Conservation (phyloP, 2,329 filamentous ascomycete genomes). For the Phyllosticta citriasiana region DNA sequence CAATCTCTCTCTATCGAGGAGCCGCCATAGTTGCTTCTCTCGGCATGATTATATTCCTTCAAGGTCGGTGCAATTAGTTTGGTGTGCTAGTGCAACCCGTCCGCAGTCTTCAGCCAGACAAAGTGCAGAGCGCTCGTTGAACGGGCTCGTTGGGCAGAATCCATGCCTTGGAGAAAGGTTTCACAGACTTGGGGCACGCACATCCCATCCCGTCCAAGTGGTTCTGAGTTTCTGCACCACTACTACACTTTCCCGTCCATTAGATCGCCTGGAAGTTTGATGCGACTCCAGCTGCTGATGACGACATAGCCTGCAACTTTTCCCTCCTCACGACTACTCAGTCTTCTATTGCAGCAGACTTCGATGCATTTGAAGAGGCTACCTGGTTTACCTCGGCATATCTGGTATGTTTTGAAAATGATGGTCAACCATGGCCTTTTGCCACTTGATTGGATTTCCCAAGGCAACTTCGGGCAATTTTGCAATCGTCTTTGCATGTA, state of each 20-base stretch:
- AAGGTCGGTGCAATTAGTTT: slow-evolving; percentile 36
- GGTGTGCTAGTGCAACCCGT: background rate
- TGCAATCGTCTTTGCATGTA: no score
- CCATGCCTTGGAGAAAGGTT: background rate
- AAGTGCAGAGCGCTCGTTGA: slow-evolving; percentile 14
- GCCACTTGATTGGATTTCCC: background rate
- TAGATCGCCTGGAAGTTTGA: background rate
- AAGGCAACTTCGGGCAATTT: no score
- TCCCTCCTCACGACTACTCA: slow-evolving; percentile 75
- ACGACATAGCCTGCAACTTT: slow-evolving; percentile 52
- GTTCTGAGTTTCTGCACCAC: slow-evolving; percentile 3
- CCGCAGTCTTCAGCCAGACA: background rate
- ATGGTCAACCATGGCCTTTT: background rate
- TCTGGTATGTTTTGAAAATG: slow-evolving; percentile 29
- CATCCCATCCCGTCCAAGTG: background rate
- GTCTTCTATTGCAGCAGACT: slow-evolving; percentile 62
- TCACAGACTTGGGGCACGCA: background rate
- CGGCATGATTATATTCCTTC: slow-evolving; percentile 50
- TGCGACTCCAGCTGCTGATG: background rate
- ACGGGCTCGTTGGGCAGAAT: slow-evolving; percentile 15
- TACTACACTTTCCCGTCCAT: background rate
- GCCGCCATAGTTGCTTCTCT: slow-evolving; percentile 42
- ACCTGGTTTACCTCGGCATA: slow-evolving; percentile 78
- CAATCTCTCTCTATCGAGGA: background rate
- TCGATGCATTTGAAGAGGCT: slow-evolving; percentile 61